These are phyloP conservation scores for Neolentinus lepideus DNA, from an alignment of 1,284 basidiomycete species.

Conservation along the genomic window DNA sequence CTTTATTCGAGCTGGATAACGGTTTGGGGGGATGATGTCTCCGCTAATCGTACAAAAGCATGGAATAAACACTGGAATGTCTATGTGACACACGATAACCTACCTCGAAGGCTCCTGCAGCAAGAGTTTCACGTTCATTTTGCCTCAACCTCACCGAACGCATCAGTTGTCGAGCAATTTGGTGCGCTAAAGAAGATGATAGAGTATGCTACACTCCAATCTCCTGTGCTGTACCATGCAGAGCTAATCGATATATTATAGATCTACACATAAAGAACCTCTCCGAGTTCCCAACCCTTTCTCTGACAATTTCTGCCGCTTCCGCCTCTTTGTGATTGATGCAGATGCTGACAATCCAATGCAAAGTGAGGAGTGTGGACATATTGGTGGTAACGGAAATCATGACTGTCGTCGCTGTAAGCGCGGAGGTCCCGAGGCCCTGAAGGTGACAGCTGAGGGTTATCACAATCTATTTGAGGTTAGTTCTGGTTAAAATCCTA, in stretches of 20 bases:
- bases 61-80: conserved; percentile 16
- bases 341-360: conserved; percentile 29
- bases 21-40: conserved; percentile 18
- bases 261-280: conserved; percentile 14
- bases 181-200: conserved; percentile 16
- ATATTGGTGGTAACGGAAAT: conserved; percentile 18
- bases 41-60: conserved; percentile 16
- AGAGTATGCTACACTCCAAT: conserved; percentile 8
- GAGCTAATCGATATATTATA: conserved; percentile 21
- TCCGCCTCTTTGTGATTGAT: conserved; percentile 16
- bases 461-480: conserved; percentile 20
- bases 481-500: too few species aligned
- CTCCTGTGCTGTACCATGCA: neutral
- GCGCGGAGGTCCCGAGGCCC: conserved; percentile 15
- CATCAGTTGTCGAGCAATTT: conserved; percentile 23
- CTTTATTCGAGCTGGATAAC: neutral
- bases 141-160: conserved; percentile 20
- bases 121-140: conserved; percentile 18
- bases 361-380: conserved; percentile 21
- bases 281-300: neutral
- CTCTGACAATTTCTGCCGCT: conserved; percentile 1
- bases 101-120: conserved; percentile 9
- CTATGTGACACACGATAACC: conserved; percentile 11
- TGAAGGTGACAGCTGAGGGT: conserved; percentile 18
- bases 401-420: conserved; percentile 13